These are phyloP conservation scores for Juglanconis juglandina DNA, from an alignment of 2,329 filamentous ascomycete genomes.

Conservation along the genomic window DNA sequence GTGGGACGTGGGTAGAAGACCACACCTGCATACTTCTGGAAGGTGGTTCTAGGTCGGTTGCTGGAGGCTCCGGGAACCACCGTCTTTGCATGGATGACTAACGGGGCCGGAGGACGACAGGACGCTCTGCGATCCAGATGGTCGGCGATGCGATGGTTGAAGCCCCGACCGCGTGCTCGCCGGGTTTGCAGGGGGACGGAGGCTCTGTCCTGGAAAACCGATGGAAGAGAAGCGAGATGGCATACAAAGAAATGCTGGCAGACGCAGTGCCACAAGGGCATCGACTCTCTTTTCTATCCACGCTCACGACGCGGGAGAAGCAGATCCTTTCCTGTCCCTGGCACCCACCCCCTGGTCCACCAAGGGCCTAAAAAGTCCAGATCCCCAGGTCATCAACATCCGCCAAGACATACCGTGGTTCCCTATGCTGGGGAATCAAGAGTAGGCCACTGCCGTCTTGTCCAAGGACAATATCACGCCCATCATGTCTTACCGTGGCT, in stretches of 20 bases:
- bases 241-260: conserved; percentile 1
- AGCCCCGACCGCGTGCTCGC: conserved; percentile 4
- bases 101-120: not conserved
- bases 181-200: not conserved
- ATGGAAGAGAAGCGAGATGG: not conserved
- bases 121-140: not conserved
- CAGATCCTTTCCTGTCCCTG: not conserved
- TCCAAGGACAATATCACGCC: not conserved
- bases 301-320: not conserved
- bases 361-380: not conserved
- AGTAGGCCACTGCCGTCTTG: not conserved
- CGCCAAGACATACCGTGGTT: not conserved
- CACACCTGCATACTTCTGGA: conserved; percentile 15
- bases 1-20: not conserved
- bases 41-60: conserved; percentile 9
- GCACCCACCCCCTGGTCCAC: not conserved
- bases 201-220: conserved; percentile 6
- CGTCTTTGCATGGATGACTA: conserved; percentile 1
- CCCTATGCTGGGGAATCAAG: not conserved
- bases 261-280: not conserved
- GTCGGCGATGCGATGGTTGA: conserved; percentile 3
- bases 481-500: conserved; percentile 6
- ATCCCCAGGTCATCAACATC: not conserved
- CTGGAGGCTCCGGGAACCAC: conserved; percentile 1
- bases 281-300: conserved; percentile 1